phyloP scores from a whole-genome alignment of 768 basidiomycete genomes.

The Tylopilus vinaceipallidus region DNA sequence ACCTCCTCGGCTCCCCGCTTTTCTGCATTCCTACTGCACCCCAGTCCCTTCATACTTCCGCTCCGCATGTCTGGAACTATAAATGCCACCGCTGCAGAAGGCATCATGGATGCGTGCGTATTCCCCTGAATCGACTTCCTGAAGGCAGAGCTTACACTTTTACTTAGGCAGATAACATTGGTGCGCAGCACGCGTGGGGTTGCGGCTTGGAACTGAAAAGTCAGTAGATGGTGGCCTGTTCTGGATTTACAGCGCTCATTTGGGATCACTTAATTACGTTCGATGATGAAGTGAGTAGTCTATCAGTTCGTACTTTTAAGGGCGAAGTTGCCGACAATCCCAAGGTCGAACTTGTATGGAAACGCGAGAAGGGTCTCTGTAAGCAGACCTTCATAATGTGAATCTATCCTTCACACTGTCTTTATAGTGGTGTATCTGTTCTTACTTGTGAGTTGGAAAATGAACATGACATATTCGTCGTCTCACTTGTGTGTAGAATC shows the following conservation, averaged over 20 bases:
- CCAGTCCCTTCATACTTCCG: neutral
- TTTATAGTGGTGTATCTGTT: slow-evolving; percentile 36
- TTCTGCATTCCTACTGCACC: neutral
- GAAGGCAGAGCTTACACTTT: neutral
- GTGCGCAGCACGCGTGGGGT: slow-evolving; percentile 1
- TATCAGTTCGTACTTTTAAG: neutral
- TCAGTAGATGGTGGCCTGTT: slow-evolving; percentile 49
- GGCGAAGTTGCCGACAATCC: neutral
- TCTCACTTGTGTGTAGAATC: slow-evolving; percentile 42
- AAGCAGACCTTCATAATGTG: slow-evolving; percentile 8
- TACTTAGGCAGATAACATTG: slow-evolving; percentile 5
- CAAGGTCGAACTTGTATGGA: slow-evolving; percentile 40
- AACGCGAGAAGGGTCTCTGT: slow-evolving; percentile 35
- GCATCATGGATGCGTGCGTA: slow-evolving; percentile 1
- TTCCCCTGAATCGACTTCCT: neutral
- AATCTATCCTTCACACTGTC: neutral
- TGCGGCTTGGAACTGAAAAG: neutral
- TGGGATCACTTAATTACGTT: slow-evolving; percentile 46
- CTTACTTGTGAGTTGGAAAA: slow-evolving; percentile 31
- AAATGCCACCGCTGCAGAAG: neutral
- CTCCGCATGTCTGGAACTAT: slow-evolving; percentile 4
- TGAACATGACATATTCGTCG: neutral
- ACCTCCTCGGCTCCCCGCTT: neutral
- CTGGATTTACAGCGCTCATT: slow-evolving; percentile 48
- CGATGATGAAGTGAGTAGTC: slow-evolving; percentile 33